Evolutionary conservation across 179 eudicot species (phyloP).

Genomic region (Amaranthus tricolor): DNA sequence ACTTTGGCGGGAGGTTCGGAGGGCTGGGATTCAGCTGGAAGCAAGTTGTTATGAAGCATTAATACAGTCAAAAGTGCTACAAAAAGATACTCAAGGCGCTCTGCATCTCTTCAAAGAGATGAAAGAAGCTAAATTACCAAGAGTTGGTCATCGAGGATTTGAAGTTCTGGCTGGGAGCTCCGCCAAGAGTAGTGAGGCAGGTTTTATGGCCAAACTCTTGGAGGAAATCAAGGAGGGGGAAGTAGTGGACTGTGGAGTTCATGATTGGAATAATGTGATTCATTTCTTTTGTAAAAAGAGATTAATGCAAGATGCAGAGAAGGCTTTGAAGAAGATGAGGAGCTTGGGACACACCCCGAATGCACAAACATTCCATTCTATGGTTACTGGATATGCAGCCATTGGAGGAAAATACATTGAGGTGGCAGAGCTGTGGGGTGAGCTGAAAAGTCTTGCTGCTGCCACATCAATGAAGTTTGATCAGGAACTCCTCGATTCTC

Average conservation of each 20-base stretch:
- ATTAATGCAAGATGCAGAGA: slow-evolving; percentile 94
- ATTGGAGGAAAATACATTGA: slow-evolving; percentile 83
- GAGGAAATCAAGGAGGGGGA: slow-evolving; percentile 86
- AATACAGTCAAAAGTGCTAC: slow-evolving; percentile 58
- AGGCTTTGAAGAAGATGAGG: slow-evolving; percentile 91
- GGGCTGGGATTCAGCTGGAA: slow-evolving; percentile 80
- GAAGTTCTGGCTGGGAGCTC: slow-evolving; percentile 45
- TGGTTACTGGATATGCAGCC: slow-evolving; percentile 95
- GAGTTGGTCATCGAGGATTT: slow-evolving; percentile 51
- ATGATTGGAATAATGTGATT: slow-evolving; percentile 90
- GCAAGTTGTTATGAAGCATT: slow-evolving; percentile 64
- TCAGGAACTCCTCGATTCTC: slow-evolving; percentile 82
- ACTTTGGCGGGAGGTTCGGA: slow-evolving; percentile 66
- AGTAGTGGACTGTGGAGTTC: slow-evolving; percentile 68
- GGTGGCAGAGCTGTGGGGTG: slow-evolving; percentile 94
- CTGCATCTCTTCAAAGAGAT: slow-evolving; percentile 81
- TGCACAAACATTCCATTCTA: slow-evolving; percentile 90
- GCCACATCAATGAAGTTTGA: slow-evolving; percentile 73
- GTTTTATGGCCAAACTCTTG: slow-evolving; percentile 73
- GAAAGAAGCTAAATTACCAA: slow-evolving; percentile 86
- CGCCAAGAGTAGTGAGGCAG: slow-evolving; percentile 49
- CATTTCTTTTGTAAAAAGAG: slow-evolving; percentile 89
- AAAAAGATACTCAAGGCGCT: slow-evolving; percentile 75
- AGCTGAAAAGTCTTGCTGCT: slow-evolving; percentile 72
- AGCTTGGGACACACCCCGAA: slow-evolving; percentile 83